A percentile compares a stretch with the other conserved stretches of the same genome.
These are phyloP conservation scores for Diplodia intermedia DNA, from an alignment of 2,329 filamentous ascomycete species.

Conservation along the genomic window DNA sequence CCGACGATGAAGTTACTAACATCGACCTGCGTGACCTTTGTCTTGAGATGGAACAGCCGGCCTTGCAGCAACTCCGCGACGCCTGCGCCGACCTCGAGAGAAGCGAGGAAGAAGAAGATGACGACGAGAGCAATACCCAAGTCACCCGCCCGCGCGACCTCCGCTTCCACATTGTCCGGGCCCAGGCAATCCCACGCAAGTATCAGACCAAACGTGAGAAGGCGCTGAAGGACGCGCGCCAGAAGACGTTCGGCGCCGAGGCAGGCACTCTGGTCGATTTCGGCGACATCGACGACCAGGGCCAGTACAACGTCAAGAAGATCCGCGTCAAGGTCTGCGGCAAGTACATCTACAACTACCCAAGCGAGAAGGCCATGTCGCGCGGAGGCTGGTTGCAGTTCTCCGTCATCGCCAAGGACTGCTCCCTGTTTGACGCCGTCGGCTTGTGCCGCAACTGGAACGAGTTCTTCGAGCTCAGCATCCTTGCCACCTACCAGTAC, in stretches of 20 bases:
- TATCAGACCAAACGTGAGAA: conserved; percentile 46
- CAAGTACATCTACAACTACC: conserved; percentile 60
- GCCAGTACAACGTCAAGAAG: conserved; percentile 45
- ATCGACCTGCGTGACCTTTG: conserved; percentile 57
- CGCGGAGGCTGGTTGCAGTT: conserved; percentile 60
- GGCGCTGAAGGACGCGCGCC: conserved; percentile 37
- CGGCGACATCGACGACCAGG: conserved; percentile 46
- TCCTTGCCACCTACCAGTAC: conserved; percentile 54
- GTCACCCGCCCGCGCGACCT: neutral
- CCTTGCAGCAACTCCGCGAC: conserved; percentile 59
- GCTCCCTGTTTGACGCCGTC: conserved; percentile 53
- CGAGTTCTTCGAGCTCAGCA: conserved; percentile 58
- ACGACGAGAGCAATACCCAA: conserved; percentile 38
- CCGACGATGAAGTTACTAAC: conserved; percentile 51
- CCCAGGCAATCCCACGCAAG: conserved; percentile 34
- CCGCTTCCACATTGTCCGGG: neutral
- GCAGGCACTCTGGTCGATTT: conserved; percentile 45
- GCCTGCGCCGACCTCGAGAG: conserved; percentile 59
- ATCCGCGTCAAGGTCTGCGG: conserved; percentile 58
- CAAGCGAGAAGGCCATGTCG: conserved; percentile 55
- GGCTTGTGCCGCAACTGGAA: conserved; percentile 60
- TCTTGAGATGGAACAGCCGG: conserved; percentile 56
- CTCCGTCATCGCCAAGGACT: conserved; percentile 59
- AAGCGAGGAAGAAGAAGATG: conserved; percentile 48
- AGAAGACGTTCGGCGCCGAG: conserved; percentile 32